Conservation (phyloP, 2,329 filamentous ascomycete species). For the Ascochyta clinopodiicola region DNA sequence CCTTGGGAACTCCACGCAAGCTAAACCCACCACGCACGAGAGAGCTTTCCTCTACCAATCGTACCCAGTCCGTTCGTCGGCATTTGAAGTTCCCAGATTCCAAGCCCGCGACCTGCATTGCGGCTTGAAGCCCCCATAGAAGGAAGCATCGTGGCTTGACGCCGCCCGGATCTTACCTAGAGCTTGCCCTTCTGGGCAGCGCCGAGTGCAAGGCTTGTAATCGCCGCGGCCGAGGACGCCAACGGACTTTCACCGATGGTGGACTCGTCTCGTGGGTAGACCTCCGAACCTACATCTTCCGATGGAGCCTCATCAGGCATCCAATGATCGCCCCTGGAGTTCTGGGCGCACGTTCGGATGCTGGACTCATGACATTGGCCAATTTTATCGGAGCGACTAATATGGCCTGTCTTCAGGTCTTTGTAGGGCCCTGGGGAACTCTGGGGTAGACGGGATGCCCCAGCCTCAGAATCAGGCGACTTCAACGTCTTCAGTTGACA, state of each 20-base stretch:
- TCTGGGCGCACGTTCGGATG: neutral
- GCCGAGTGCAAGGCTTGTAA: conserved; percentile 8
- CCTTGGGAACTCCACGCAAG: neutral
- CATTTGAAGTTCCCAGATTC: neutral
- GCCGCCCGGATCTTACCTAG: neutral
- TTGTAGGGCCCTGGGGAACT: neutral
- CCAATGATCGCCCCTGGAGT: neutral
- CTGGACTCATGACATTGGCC: neutral
- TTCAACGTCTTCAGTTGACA: too few relatives aligned
- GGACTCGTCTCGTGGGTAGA: conserved; percentile 11
- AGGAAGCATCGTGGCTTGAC: conserved; percentile 8
- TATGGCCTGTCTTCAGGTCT: neutral
- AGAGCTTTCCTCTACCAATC: neutral
- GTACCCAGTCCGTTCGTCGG: neutral
- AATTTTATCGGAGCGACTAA: neutral
- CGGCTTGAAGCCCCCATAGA: conserved; percentile 1
- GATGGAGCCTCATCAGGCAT: conserved; percentile 13
- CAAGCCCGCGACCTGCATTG: conserved; percentile 9
- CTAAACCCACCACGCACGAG: neutral
- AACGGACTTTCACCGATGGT: neutral
- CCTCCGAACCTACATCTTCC: conserved; percentile 5
- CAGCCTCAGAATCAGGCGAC: too few relatives aligned
- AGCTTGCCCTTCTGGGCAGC: conserved; percentile 8
- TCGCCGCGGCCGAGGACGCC: conserved; percentile 9
- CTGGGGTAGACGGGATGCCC: too few relatives aligned